Conservation (phyloP, 192 early-diverging fungal species). For the Piromyces finnis region DNA sequence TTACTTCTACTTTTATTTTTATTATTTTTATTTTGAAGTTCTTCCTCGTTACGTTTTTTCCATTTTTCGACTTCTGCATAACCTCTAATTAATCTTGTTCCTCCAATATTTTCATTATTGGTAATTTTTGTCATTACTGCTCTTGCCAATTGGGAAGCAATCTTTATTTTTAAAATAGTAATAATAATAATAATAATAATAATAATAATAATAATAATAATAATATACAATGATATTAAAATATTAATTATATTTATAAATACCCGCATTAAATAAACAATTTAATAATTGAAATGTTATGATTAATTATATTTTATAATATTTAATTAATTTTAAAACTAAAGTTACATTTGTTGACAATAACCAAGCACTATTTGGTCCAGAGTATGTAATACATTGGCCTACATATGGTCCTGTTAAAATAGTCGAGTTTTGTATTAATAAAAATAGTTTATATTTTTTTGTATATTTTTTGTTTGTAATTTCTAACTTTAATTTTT, state of each 20-base stretch:
- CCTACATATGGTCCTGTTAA: slow-evolving; percentile 58
- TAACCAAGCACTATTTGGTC: slow-evolving; percentile 38
- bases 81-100: slow-evolving; percentile 49
- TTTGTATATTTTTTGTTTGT: neutral
- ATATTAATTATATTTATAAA: too few relatives aligned
- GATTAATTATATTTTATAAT: too few relatives aligned
- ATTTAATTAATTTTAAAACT: too few relatives aligned
- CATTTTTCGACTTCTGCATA: slow-evolving; percentile 52
- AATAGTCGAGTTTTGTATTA: too few relatives aligned
- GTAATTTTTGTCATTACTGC: slow-evolving; percentile 42
- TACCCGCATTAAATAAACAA: too few relatives aligned
- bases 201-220: too few relatives aligned
- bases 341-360: slow-evolving; percentile 35
- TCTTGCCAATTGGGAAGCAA: slow-evolving; percentile 24
- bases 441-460: slow-evolving; percentile 15
- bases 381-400: slow-evolving; percentile 54
- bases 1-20: slow-evolving; percentile 7
- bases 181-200: too few relatives aligned
- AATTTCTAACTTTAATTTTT: too few relatives aligned
- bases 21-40: slow-evolving; percentile 8
- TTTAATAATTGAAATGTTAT: too few relatives aligned
- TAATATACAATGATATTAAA: too few relatives aligned
- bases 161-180: neutral
- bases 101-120: slow-evolving; percentile 35
- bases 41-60: neutral